Conservation (phyloP, 148 eudicot species). For the Hydrangea macrophylla region DNA sequence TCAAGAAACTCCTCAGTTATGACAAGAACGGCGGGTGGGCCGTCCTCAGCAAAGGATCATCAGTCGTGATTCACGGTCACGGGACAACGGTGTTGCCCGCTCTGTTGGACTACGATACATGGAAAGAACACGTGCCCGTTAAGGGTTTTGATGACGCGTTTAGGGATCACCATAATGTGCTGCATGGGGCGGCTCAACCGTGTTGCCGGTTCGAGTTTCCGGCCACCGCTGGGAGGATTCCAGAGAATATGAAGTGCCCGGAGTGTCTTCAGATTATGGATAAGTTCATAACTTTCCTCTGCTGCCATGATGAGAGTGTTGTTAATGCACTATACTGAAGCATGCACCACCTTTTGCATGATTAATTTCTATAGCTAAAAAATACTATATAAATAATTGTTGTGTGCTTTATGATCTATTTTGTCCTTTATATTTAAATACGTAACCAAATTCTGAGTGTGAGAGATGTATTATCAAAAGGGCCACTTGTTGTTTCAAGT, state of each 20-base stretch:
- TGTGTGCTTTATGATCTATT: too few species aligned
- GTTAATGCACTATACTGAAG: not conserved
- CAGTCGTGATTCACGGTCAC: constrained; percentile 32
- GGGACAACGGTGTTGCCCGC: constrained; percentile 20
- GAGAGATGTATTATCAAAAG: too few species aligned
- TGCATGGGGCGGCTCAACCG: constrained; percentile 21
- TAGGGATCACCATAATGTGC: constrained; percentile 16
- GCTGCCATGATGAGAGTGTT: constrained; percentile 41
- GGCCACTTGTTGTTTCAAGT: too few species aligned
- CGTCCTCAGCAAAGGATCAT: constrained; percentile 39
- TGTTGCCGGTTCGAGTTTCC: constrained; percentile 48
- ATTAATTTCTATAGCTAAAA: too few species aligned
- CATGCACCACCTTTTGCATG: too few species aligned
- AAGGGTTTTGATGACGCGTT: constrained; percentile 31
- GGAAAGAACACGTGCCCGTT: constrained; percentile 30
- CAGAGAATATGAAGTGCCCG: constrained; percentile 40
- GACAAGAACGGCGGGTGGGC: constrained; percentile 57
- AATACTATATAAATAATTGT: too few species aligned
- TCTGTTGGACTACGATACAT: constrained; percentile 15
- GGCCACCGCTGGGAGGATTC: constrained; percentile 28
- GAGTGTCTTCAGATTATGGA: constrained; percentile 47
- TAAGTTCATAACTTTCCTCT: constrained; percentile 28
- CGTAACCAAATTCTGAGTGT: too few species aligned
- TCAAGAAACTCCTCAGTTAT: constrained; percentile 47
- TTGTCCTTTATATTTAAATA: too few species aligned